A percentile compares a stretch with the other conserved stretches of the same genome.
Conservation (phyloP, 176 grass and related monocot genomes). For the Metroxylon sagu region DNA sequence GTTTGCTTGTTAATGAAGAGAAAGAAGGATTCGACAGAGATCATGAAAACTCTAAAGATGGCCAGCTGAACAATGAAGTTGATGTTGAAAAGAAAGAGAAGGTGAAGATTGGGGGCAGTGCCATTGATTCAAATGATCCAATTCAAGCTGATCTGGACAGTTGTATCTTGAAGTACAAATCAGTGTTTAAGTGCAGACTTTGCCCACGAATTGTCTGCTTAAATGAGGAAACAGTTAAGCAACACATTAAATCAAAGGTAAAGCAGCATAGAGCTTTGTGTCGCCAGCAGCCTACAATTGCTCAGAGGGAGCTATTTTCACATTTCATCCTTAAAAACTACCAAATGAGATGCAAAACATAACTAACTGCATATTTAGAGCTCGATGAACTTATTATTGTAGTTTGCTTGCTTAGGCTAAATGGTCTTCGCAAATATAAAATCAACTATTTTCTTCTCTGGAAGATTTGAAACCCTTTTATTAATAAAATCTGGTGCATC, state of each 20-base stretch:
- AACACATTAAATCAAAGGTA: constrained; percentile 93
- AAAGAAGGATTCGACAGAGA: constrained; percentile 16
- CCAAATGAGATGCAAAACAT: no score
- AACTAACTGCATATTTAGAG: no score
- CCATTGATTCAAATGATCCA: constrained; percentile 24
- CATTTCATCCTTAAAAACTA: no score
- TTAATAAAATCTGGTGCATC: neutral
- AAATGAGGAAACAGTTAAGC: constrained; percentile 61
- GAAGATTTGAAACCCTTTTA: neutral
- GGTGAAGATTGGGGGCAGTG: constrained; percentile 17
- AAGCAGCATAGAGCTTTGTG: neutral
- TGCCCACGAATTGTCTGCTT: constrained; percentile 86
- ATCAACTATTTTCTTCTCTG: no score
- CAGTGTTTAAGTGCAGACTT: constrained; percentile 79
- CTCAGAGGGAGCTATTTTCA: no score
- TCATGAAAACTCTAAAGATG: constrained; percentile 16
- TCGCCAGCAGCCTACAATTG: no score
- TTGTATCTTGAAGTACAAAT: constrained; percentile 79
- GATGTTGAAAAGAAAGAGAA: constrained; percentile 14
- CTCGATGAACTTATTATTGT: no score
- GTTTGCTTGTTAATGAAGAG: constrained; percentile 37
- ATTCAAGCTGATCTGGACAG: constrained; percentile 34
- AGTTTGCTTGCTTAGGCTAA: no score
- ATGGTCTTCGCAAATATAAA: no score
- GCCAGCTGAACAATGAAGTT: constrained; percentile 24